These are phyloP conservation scores for Macadamia tetraphylla DNA, from an alignment of 164 flowering plant genomes.

Conservation along the genomic window DNA sequence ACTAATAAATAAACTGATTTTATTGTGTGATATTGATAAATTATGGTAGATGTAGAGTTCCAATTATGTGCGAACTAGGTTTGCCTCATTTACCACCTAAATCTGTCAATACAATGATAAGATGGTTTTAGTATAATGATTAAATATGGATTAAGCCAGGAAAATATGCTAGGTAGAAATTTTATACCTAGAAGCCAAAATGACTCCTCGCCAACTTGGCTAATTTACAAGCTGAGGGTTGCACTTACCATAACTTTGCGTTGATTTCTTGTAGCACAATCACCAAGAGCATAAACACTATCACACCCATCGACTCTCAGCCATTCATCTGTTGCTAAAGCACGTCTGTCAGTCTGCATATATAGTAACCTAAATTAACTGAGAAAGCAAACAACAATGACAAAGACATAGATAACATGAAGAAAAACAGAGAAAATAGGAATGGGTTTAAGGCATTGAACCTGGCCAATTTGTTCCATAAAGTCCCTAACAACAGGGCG, in stretches of 20 bases:
- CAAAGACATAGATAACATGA: neutral
- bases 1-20: too few relatives aligned
- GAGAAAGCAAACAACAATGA: neutral
- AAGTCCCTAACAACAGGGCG: conserved; percentile 79
- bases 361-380: neutral
- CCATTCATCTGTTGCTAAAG: conserved; percentile 94
- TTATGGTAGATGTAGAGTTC: too few relatives aligned
- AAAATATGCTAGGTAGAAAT: too few relatives aligned
- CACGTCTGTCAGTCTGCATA: conserved; percentile 67
- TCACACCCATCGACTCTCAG: conserved; percentile 74
- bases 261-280: conserved; percentile 87
- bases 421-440: neutral
- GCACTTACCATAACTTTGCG: conserved; percentile 83
- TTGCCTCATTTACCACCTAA: too few relatives aligned
- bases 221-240: neutral
- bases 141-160: too few relatives aligned
- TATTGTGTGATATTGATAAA: too few relatives aligned
- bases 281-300: conserved; percentile 80
- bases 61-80: too few relatives aligned
- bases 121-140: too few relatives aligned
- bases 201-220: too few relatives aligned
- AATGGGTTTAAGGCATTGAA: conserved; percentile 16
- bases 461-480: conserved; percentile 92
- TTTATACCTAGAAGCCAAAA: too few relatives aligned
- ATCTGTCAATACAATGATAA: too few relatives aligned